A percentile compares a stretch with the other conserved stretches of the same genome.
Conservation (phyloP, 2,329 filamentous ascomycete genomes). For the Ophidiomyces ophidiicola region DNA sequence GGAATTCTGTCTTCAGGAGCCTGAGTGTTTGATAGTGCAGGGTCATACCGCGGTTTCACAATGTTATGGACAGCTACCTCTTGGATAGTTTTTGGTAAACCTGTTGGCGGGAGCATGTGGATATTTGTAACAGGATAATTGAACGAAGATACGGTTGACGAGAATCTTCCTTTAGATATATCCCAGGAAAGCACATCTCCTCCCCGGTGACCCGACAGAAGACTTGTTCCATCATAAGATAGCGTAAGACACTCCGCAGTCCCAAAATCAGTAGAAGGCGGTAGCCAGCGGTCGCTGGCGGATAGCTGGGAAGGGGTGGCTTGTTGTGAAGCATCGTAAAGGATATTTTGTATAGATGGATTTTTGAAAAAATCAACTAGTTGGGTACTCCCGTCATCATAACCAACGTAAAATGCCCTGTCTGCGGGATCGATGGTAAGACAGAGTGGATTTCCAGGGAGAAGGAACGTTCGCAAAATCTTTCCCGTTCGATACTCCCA, state of each 20-base stretch:
- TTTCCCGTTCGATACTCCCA: constrained; percentile 83
- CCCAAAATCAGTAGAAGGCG: constrained; percentile 51
- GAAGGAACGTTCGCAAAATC: constrained; percentile 66
- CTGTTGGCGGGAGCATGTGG: constrained; percentile 53
- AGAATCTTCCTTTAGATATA: constrained; percentile 56
- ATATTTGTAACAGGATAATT: constrained; percentile 77
- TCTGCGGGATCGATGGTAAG: constrained; percentile 69
- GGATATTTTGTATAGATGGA: constrained; percentile 33
- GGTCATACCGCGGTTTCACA: constrained; percentile 57
- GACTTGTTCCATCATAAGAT: constrained; percentile 67
- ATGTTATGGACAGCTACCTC: constrained; percentile 45
- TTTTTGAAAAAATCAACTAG: constrained; percentile 59
- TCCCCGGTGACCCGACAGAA: constrained; percentile 69
- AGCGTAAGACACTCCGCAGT: constrained; percentile 56
- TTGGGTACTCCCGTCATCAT: constrained; percentile 69
- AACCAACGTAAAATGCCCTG: constrained; percentile 67
- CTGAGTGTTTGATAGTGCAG: constrained; percentile 27
- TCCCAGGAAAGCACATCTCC: constrained; percentile 76
- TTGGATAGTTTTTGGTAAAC: constrained; percentile 29
- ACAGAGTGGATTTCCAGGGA: constrained; percentile 61
- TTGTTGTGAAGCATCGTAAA: constrained; percentile 27
- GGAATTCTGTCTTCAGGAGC: constrained; percentile 30
- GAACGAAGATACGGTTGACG: constrained; percentile 55
- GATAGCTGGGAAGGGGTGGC: constrained; percentile 32
- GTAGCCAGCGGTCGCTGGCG: constrained; percentile 36